Base-by-base conservation (phyloP, 306 rosid genomes). In the Cotoneaster glaucophyllus region DNA sequence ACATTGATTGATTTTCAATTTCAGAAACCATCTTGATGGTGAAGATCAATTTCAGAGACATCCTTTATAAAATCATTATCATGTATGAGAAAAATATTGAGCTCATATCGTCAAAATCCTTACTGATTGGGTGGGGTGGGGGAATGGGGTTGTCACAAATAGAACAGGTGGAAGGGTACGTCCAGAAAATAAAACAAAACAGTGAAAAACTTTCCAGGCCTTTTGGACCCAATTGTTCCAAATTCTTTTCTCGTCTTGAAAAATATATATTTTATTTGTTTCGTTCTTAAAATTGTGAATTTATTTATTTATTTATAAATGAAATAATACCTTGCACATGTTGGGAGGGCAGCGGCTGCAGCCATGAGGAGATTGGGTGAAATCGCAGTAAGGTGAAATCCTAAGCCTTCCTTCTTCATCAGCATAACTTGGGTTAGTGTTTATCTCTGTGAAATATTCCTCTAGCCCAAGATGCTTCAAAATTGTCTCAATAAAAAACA, bases 321-420 rank as follows among this genome's bases (percentile, higher is more conserved):
- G 4, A 2, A 11, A 28, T 28, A 15, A 15, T 15, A 90, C 97
- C 97, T 93, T 91, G 91, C 97, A 91, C 97, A 91, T 91, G 64
- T 91, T 91, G 62, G 91, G 95, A 75, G 97, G 97, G 79, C 97
- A 89, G 74, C 68, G 80, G 73, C 22, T 34, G 83, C 93, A 88
- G 31, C 88, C 88, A 81, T 89, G 97, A 0, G 91, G 21, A 24
- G 84, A 83, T 11, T 82, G 85, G 70, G 83, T 70, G 77, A 89
- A 91, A 58, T 89, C 89, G 71, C 82, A 89, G 71, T 43, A 73
- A 77, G 97, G 97, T 19, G 70, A 70, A 71, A 91, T 89, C 64
- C 82, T 86, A 6, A 89, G 64, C 74, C 81, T 85, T 75, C 94
- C 90, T 85, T 91, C 84, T 77, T 82, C 88, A 67, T 85, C 86